Evolutionary conservation across 2,329 filamentous ascomycete species (phyloP).

Genomic region (Elsinoe arachidis): DNA sequence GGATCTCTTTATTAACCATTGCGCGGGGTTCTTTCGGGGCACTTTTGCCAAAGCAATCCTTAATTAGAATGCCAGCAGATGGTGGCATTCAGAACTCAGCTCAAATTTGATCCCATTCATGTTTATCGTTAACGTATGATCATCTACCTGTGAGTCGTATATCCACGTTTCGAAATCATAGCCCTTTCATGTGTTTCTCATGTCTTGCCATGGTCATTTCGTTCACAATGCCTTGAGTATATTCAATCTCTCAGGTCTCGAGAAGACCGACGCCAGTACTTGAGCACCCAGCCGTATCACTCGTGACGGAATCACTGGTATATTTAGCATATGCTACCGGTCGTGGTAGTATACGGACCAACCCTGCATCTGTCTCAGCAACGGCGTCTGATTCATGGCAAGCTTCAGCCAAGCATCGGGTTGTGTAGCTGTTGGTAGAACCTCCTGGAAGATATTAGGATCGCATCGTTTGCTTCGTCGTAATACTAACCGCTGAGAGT

Average conservation of each 20-base stretch:
- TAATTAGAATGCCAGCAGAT: no score
- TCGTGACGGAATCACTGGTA: not conserved
- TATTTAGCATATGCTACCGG: not conserved
- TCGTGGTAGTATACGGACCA: not conserved
- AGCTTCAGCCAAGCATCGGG: not conserved
- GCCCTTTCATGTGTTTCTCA: no score
- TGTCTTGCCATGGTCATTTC: no score
- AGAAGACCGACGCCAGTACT: not conserved
- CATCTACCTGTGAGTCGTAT: no score
- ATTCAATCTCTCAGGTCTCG: not conserved
- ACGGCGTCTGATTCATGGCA: not conserved
- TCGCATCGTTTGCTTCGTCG: not conserved
- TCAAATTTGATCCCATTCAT: no score
- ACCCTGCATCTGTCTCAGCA: not conserved
- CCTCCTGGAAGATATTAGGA: not conserved
- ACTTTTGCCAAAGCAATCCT: no score
- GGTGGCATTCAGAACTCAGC: no score
- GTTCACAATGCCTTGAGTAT: not conserved
- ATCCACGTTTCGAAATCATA: no score
- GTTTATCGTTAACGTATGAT: no score
- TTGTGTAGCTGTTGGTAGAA: not conserved
- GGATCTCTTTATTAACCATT: no score
- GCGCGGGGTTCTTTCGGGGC: no score
- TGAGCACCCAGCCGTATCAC: not conserved
- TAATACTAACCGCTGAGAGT: not conserved